phyloP scores from a whole-genome alignment of 1,284 basidiomycete genomes.

The Golubevia pallescens region DNA sequence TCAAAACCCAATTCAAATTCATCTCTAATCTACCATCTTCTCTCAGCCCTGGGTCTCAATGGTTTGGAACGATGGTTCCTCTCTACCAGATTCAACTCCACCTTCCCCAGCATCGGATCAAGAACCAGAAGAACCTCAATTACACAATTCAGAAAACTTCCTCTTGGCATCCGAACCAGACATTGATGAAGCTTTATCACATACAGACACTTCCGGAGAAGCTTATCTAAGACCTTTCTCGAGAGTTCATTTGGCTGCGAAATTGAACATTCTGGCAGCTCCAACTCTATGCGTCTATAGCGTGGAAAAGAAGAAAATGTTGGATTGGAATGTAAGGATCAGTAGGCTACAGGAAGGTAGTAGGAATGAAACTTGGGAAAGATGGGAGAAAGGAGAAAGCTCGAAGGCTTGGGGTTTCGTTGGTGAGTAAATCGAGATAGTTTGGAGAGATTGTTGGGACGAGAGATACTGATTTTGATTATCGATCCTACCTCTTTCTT shows the following conservation, averaged over 20 bases:
- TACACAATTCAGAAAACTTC: constrained; percentile 55
- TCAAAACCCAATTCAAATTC: no score
- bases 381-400: constrained; percentile 33
- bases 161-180: constrained; percentile 53
- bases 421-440: constrained; percentile 12
- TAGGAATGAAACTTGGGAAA: constrained; percentile 34
- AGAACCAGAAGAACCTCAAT: constrained; percentile 24
- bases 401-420: constrained; percentile 21
- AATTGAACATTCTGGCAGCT: constrained; percentile 57
- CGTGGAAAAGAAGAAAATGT: constrained; percentile 32
- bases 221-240: constrained; percentile 55
- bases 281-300: constrained; percentile 58
- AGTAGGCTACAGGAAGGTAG: constrained; percentile 10
- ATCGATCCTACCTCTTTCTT: neutral
- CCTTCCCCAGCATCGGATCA: constrained; percentile 9
- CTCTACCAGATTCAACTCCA: constrained; percentile 11
- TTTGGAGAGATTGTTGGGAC: neutral
- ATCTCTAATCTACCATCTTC: neutral
- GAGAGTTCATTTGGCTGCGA: constrained; percentile 56
- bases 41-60: constrained; percentile 57
- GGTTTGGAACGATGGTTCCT: constrained; percentile 61
- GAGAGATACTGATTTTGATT: neutral
- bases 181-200: constrained; percentile 48
- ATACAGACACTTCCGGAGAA: constrained; percentile 42
- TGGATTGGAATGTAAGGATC: constrained; percentile 57